A percentile compares a stretch with the other conserved stretches of the same genome.
These are phyloP conservation scores for Hippophae tibetana DNA, from an alignment of 306 rosid species.

Conservation along the genomic window DNA sequence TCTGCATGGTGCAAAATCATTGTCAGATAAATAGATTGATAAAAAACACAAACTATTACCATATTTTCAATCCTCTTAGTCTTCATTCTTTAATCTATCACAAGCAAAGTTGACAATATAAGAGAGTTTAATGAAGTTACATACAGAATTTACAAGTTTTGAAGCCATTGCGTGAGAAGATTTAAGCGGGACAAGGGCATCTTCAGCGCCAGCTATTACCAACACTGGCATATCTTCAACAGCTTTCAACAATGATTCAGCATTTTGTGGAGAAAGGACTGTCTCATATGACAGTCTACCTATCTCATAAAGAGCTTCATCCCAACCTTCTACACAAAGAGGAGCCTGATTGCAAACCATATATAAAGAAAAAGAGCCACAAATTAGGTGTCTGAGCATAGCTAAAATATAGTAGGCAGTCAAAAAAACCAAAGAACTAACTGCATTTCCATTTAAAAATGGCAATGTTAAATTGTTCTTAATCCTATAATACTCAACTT, in stretches of 20 bases:
- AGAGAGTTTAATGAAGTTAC: conserved; percentile 13
- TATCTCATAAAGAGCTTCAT: conserved; percentile 84
- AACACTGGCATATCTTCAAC: conserved; percentile 60
- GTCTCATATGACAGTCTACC: conserved; percentile 80
- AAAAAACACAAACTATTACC: too few species aligned
- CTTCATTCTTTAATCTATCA: too few species aligned
- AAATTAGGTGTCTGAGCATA: too few species aligned
- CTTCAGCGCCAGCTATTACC: conserved; percentile 72
- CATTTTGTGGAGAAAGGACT: conserved; percentile 46
- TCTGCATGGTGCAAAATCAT: conserved; percentile 38
- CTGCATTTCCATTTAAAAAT: too few species aligned
- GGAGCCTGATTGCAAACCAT: conserved; percentile 50
- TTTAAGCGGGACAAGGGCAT: conserved; percentile 66
- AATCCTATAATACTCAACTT: too few species aligned
- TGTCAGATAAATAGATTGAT: too few species aligned
- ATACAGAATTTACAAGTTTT: conserved; percentile 73
- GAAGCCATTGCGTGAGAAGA: conserved; percentile 79
- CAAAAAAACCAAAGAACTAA: too few species aligned
- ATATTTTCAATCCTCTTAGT: too few species aligned
- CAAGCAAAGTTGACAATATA: not conserved
- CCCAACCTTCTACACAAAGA: conserved; percentile 87
- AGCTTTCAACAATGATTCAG: conserved; percentile 59
- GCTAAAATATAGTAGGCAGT: too few species aligned
- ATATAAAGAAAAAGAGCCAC: not conserved
- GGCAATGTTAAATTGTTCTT: too few species aligned